Base-by-base conservation (phyloP, 2,329 filamentous ascomycete species). In the Ophiostoma tasmaniense region DNA sequence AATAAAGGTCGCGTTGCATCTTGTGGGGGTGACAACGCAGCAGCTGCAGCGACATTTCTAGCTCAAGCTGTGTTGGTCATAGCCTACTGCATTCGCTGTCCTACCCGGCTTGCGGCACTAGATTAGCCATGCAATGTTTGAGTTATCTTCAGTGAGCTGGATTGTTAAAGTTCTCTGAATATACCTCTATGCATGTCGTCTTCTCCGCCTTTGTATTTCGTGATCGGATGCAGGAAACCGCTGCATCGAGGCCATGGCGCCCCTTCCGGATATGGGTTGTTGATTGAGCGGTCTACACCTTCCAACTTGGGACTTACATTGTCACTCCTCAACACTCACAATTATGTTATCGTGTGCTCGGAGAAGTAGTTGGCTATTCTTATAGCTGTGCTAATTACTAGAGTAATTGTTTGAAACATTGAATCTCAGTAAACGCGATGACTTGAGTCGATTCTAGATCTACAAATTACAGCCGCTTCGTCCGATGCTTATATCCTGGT, bases 21-120 rank as follows among this genome's bases (percentile, higher is more conserved):
- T 13, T 66, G 42, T 28, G 33, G 33, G 64, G 64, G 42, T 5
- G 61, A 64, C 61, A 64, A 64, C 61, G 33, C 59, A 62, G 59
- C 30, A 62, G 5, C 59, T 39, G 61, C 61, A 39, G 20, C 66
- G 64, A 68, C 67, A 64, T 68, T 66, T 68, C 52, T 5, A 62
- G 45, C 30, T 39, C 66, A 39, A 66, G 25, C 62, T 68, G 25
- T 25, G 28, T 52, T 61, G 37, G 59, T 45, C 61, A n/a, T 62
- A 39, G 61, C 33, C 61, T 39, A 33, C 45, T 39, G 61, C 61
- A 39, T n/a, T 61, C 55, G 28, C 30, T 62, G 59, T 35, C 28
- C 25, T 62, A 33, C 14, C 59, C 37, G 28, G 4, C 8, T n/a
- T 55, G n/a, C 7, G 20, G n/a, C 37, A 20, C 17, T 2, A 10